These are phyloP conservation scores for Wickerhamiella brachini DNA, from an alignment of 805 yeast genomes.

Conservation along the genomic window DNA sequence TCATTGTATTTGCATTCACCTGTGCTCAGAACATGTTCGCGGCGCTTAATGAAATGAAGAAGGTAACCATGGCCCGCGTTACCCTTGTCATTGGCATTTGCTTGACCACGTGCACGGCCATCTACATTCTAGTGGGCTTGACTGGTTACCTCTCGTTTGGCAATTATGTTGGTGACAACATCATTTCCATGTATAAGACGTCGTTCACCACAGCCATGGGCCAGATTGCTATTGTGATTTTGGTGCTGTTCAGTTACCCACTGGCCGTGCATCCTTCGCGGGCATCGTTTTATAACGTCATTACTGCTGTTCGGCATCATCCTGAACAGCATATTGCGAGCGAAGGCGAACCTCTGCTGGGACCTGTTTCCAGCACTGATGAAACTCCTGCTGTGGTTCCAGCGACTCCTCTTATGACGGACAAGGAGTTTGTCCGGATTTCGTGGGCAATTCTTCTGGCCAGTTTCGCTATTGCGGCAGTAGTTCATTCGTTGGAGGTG, in stretches of 20 bases:
- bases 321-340: neutral
- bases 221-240: slow-evolving; percentile 59
- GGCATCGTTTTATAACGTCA: slow-evolving; percentile 61
- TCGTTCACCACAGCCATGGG: slow-evolving; percentile 61
- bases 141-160: slow-evolving; percentile 85
- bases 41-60: slow-evolving; percentile 63
- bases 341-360: slow-evolving; percentile 6
- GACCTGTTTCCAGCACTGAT: neutral
- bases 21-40: slow-evolving; percentile 95
- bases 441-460: slow-evolving; percentile 34
- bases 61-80: slow-evolving; percentile 36
- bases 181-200: slow-evolving; percentile 62
- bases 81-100: slow-evolving; percentile 37
- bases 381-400: neutral
- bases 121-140: slow-evolving; percentile 63
- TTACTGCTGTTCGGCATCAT: slow-evolving; percentile 13
- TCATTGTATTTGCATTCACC: slow-evolving; percentile 85
- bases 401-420: slow-evolving; percentile 1
- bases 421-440: slow-evolving; percentile 24
- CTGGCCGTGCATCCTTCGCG: slow-evolving; percentile 85
- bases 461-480: slow-evolving; percentile 51
- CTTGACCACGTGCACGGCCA: slow-evolving; percentile 41
- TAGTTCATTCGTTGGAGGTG: slow-evolving; percentile 60
- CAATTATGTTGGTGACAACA: slow-evolving; percentile 60
- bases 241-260: slow-evolving; percentile 78